Evolutionary conservation across 305 asterid species (phyloP), one percentile per base, ranked within the genome.

Genomic region (Fraxinus angustifolia): DNA sequence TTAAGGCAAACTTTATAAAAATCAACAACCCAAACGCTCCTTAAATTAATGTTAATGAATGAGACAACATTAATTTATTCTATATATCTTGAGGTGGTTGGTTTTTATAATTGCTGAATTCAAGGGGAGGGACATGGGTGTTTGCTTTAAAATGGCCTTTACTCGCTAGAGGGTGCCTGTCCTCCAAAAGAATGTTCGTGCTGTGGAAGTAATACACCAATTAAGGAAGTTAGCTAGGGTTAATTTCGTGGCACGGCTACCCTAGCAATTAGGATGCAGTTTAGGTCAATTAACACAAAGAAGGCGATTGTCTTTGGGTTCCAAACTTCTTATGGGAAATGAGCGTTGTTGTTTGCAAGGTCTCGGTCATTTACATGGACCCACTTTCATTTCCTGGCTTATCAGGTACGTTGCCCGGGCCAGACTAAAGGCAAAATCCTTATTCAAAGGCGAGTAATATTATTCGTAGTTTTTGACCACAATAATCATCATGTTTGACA

Each of bases 1-100:
- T 65, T 7, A 5, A 78, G 45, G 30, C 36, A 30, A 38, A 82
- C 16, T 78, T 56, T 34, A 58, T 40, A 35, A 70, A 79, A 1
- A 74, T 45, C 80, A 79, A 74, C 83, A 19, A 83, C 78, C 80
- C 75, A 67, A 73, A 82, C 79, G 80, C 80, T 30, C 85, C 56
- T 73, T 74, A 62, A 34, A 78, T 83, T 74, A 83, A 83, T 79
- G 83, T 60, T 21, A 79, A 79, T 83, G 68, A 79, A 83, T 83
- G 83, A 53, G 31, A 16, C 35, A 2, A 65, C 35, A 65, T 65
- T 65, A 26, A 26, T 26, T 65, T 65, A 10, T 26, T n/a, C 16
- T 3, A 17, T 7, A 36, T 21, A 75, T 75, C 62, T 19, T 75
- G 65, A 65, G 79, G 79, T 75, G 26, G 79, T 75, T 75, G 79